Percentiles rank a stretch among this genome's conserved stretches.
Conservation (phyloP, 2,329 filamentous ascomycete species). For the Drechslerella dactyloides region DNA sequence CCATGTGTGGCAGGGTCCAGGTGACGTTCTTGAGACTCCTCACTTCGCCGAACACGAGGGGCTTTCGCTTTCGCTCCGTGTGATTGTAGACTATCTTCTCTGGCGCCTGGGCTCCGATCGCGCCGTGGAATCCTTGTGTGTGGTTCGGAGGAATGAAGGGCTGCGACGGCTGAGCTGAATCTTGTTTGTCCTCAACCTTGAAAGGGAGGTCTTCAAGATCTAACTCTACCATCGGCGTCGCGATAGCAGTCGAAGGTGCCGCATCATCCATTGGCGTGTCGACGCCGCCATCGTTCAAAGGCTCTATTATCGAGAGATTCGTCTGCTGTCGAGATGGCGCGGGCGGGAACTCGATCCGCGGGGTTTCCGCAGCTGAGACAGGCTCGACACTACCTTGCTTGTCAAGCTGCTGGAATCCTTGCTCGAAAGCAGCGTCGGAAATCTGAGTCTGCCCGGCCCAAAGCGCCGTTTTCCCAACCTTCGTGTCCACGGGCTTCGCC, state of each 20-base stretch:
- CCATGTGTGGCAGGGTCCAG: conserved; percentile 44
- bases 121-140: conserved; percentile 15
- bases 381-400: conserved; percentile 39
- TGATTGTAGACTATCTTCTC: conserved; percentile 14
- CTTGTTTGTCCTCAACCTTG: conserved; percentile 13
- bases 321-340: conserved; percentile 19
- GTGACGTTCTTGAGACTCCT: conserved; percentile 35
- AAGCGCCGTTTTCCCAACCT: conserved; percentile 28
- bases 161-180: background rate
- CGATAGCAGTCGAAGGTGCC: conserved; percentile 18
- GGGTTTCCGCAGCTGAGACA: conserved; percentile 34
- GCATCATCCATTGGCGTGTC: conserved; percentile 32
- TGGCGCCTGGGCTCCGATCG: background rate
- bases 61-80: conserved; percentile 39
- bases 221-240: conserved; percentile 42
- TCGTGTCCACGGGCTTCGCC: conserved; percentile 26
- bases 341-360: conserved; percentile 18
- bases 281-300: conserved; percentile 17
- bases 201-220: conserved; percentile 24
- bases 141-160: conserved; percentile 12
- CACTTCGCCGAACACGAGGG: background rate
- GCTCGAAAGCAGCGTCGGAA: conserved; percentile 42
- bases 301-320: conserved; percentile 23
- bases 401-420: conserved; percentile 43
- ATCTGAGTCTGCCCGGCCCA: conserved; percentile 27